Evolutionary conservation across 2,329 filamentous ascomycete species (phyloP).

Genomic region (Penicillium brasilianum): DNA sequence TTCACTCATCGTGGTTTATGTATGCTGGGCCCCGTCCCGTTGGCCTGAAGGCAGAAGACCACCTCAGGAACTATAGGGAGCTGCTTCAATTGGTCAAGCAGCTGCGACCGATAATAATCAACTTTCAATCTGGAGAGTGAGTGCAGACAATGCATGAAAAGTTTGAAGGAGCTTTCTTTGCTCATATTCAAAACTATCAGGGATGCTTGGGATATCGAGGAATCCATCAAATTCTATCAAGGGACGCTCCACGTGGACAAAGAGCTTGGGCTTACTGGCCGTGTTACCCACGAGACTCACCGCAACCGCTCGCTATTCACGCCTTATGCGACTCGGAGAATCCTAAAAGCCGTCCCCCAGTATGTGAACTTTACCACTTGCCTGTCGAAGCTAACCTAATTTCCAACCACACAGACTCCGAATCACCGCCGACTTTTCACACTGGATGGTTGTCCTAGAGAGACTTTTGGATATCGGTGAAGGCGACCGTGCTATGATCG

Average conservation of each 20-base stretch:
- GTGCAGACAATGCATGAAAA: background rate
- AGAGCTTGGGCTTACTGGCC: slow-evolving; percentile 37
- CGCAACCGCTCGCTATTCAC: slow-evolving; percentile 41
- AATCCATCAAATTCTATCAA: slow-evolving; percentile 42
- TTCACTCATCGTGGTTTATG: slow-evolving; percentile 26
- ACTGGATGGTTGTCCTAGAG: slow-evolving; percentile 32
- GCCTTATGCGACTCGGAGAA: slow-evolving; percentile 36
- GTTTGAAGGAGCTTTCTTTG: background rate
- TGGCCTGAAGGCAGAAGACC: slow-evolving; percentile 21
- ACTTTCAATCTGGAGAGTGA: slow-evolving; percentile 32
- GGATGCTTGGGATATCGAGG: slow-evolving; percentile 39
- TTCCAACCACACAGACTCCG: slow-evolving; percentile 19
- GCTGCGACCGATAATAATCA: slow-evolving; percentile 24
- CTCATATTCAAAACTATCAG: slow-evolving; percentile 20
- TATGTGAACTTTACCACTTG: slow-evolving; percentile 14
- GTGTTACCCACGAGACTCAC: slow-evolving; percentile 42
- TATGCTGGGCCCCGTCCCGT: slow-evolving; percentile 27
- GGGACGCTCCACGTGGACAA: slow-evolving; percentile 37
- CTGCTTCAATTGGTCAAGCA: slow-evolving; percentile 18
- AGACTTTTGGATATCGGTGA: slow-evolving; percentile 28
- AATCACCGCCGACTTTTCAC: slow-evolving; percentile 34
- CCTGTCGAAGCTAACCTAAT: background rate
- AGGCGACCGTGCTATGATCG: slow-evolving; percentile 25
- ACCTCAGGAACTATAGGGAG: slow-evolving; percentile 24
- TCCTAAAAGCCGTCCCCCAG: slow-evolving; percentile 39